Percentiles rank a stretch among this genome's conserved stretches.
These are phyloP conservation scores for Carex littledalei DNA, from an alignment of 176 grass and related monocot genomes.

Conservation along the genomic window DNA sequence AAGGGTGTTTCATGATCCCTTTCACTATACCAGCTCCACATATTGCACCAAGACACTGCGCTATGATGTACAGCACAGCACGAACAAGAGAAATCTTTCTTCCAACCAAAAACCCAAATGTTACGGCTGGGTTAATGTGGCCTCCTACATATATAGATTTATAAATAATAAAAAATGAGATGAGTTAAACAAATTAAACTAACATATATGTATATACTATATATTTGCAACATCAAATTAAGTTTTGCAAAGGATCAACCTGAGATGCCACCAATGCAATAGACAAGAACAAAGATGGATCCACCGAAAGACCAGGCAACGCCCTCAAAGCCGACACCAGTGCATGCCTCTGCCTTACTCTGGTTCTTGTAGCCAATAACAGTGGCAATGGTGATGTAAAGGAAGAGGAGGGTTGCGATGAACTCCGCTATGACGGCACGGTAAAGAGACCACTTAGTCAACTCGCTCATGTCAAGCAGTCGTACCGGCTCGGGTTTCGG, in stretches of 20 bases:
- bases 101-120: constrained; percentile 58
- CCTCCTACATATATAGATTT: constrained; percentile 36
- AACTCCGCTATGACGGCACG: constrained; percentile 77
- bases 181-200: neutral
- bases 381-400: constrained; percentile 77
- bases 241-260: constrained; percentile 12
- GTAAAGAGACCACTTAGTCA: constrained; percentile 63
- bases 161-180: neutral
- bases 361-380: constrained; percentile 80
- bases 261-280: constrained; percentile 69
- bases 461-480: constrained; percentile 52
- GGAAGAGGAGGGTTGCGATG: constrained; percentile 71
- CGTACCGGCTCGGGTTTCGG: constrained; percentile 35
- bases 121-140: constrained; percentile 86
- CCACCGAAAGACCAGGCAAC: constrained; percentile 82
- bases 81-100: constrained; percentile 64
- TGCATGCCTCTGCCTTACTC: constrained; percentile 8
- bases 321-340: constrained; percentile 64
- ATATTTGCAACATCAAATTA: neutral
- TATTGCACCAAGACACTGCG: constrained; percentile 86
- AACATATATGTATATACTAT: neutral
- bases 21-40: constrained; percentile 69
- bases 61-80: constrained; percentile 46
- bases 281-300: constrained; percentile 84
- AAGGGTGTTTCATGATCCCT: constrained; percentile 44